A percentile compares a stretch with the other conserved stretches of the same genome.
Conservation (phyloP, 2,329 filamentous ascomycete species). For the Xylariomycetidae sp. region DNA sequence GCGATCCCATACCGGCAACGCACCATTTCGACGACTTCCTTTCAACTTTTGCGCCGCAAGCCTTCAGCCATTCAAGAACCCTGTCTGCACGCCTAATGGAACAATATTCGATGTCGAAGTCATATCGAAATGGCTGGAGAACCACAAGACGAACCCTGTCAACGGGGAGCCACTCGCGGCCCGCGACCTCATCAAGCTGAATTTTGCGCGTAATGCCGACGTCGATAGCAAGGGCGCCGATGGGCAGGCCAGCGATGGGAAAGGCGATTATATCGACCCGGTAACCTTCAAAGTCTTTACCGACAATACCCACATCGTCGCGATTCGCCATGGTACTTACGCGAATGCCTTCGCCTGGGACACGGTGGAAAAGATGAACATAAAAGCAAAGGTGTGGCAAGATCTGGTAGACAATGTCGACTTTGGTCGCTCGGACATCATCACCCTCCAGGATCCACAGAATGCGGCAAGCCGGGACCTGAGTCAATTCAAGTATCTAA, state of each 20-base stretch:
- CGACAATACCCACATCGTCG: conserved; percentile 95
- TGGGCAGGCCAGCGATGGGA: conserved; percentile 42
- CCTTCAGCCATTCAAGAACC: conserved; percentile 90
- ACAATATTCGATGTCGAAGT: conserved; percentile 95
- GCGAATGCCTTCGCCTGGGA: conserved; percentile 97
- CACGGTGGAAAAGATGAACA: conserved; percentile 89
- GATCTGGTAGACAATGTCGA: conserved; percentile 84
- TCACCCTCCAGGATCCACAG: conserved; percentile 93
- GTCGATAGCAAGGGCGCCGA: conserved; percentile 41
- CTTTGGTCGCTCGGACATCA: conserved; percentile 86
- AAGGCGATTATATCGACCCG: conserved; percentile 85
- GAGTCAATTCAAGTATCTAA: conserved; percentile 81
- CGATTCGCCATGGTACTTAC: conserved; percentile 71
- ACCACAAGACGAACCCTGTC: conserved; percentile 88
- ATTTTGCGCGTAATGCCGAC: conserved; percentile 88
- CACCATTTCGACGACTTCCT: conserved; percentile 79
- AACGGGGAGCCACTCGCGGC: conserved; percentile 73
- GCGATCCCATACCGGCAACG: conserved; percentile 50
- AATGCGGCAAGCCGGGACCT: conserved; percentile 79
- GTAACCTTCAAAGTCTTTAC: conserved; percentile 98
- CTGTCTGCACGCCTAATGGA: conserved; percentile 83
- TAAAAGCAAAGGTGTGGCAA: conserved; percentile 94
- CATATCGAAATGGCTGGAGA: conserved; percentile 90
- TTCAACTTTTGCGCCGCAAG: conserved; percentile 98
- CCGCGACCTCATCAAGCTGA: conserved; percentile 82